Conservation (phyloP, 345 rosid species). For the Syzygium aromaticum region DNA sequence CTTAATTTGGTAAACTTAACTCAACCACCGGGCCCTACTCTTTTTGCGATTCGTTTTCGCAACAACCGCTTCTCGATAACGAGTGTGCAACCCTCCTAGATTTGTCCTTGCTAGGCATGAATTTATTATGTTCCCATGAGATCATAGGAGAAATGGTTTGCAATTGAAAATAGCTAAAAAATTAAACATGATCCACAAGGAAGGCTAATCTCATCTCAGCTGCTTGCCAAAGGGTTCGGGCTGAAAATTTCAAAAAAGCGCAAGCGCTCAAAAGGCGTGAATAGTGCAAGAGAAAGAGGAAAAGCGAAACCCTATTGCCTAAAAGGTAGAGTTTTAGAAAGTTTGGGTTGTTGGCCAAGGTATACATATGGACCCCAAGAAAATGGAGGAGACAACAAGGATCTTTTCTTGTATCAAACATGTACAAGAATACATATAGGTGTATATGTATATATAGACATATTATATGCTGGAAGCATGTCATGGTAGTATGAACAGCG, state of each 20-base stretch:
- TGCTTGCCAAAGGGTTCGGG: not conserved
- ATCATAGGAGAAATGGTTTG: not conserved
- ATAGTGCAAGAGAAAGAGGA: not conserved
- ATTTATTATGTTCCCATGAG: not conserved
- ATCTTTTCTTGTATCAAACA: not conserved
- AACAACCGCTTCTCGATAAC: not conserved
- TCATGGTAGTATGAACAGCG: not conserved
- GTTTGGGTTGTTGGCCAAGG: not conserved
- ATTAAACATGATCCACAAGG: not conserved
- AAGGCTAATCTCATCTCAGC: not conserved
- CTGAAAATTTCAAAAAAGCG: not conserved
- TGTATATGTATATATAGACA: not conserved
- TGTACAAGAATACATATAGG: not conserved
- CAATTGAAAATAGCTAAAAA: not conserved
- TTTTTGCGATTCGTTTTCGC: not conserved
- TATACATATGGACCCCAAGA: not conserved
- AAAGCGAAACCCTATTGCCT: not conserved
- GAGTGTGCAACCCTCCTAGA: not conserved
- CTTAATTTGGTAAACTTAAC: not conserved
- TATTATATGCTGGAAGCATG: not conserved
- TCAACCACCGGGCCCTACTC: not conserved
- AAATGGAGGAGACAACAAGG: not conserved
- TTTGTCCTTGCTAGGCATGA: not conserved
- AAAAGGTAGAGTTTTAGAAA: not conserved
- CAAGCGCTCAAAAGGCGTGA: not conserved